A percentile compares a stretch with the other conserved stretches of the same genome.
These are phyloP conservation scores for Penicillium desertorum DNA, from an alignment of 495 filamentous ascomycete genomes.

Conservation along the genomic window DNA sequence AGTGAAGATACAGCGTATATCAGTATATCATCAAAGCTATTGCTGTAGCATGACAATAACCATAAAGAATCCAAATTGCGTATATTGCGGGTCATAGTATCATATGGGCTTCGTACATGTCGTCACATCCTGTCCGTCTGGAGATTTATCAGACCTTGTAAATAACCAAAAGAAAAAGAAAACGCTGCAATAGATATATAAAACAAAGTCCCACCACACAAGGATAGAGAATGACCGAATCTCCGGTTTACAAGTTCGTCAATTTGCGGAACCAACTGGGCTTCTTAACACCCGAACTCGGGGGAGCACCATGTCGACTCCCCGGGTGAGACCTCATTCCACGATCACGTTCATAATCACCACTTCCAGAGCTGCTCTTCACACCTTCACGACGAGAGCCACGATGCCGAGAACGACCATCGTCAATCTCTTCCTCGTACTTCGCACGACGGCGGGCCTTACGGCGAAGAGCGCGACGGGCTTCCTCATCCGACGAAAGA, in stretches of 20 bases:
- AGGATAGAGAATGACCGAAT: neutral
- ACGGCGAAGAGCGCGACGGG: constrained; percentile 37
- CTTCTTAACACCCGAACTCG: constrained; percentile 39
- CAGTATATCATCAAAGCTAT: no score
- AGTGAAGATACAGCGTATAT: no score
- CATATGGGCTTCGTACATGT: constrained; percentile 3
- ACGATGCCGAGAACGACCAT: constrained; percentile 32
- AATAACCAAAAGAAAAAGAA: neutral
- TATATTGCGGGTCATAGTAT: neutral
- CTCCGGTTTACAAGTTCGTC: constrained; percentile 31
- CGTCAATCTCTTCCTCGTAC: constrained; percentile 47
- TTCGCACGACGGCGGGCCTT: constrained; percentile 40
- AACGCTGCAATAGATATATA: neutral
- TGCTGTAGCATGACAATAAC: no score
- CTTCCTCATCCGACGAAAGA: constrained; percentile 46
- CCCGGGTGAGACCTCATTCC: constrained; percentile 36
- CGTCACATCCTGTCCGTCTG: neutral
- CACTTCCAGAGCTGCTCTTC: constrained; percentile 45
- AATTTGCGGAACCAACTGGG: constrained; percentile 52
- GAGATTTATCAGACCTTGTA: neutral
- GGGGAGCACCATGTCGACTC: constrained; percentile 30
- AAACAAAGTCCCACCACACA: neutral
- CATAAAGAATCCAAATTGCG: neutral
- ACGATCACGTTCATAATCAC: constrained; percentile 46
- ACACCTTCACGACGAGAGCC: constrained; percentile 34